phyloP scores from a whole-genome alignment of 352 stramenopile species.

The Halophytophthora polymorphica region DNA sequence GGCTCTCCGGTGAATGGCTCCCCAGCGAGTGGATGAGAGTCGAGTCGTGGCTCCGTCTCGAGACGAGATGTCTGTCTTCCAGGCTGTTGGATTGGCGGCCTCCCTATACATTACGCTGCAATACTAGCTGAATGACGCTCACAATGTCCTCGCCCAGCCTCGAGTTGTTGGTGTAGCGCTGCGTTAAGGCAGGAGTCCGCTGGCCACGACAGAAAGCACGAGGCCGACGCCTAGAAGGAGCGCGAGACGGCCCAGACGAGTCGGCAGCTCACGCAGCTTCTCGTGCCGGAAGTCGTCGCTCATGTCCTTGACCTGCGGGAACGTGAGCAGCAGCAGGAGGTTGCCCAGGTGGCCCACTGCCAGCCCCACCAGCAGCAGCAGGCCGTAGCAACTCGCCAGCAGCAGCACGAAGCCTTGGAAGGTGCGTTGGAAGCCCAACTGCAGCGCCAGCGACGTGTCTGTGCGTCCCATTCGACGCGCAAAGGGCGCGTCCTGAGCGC shows the following conservation, averaged over 20 bases:
- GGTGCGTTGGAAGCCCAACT: conserved; percentile 51
- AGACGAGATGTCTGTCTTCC: background rate
- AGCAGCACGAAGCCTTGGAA: conserved; percentile 69
- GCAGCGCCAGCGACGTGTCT: conserved; percentile 48
- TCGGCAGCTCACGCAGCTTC: conserved; percentile 50
- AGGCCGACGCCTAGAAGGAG: conserved; percentile 44
- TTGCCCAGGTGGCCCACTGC: conserved; percentile 64
- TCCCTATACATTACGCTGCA: conserved; percentile 2
- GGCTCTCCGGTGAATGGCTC: conserved; percentile 10
- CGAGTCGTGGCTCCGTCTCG: background rate
- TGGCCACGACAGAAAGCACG: conserved; percentile 52
- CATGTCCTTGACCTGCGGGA: conserved; percentile 62
- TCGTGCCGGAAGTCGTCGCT: conserved; percentile 71
- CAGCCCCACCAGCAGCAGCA: conserved; percentile 47
- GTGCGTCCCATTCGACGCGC: conserved; percentile 45
- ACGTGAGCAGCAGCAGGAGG: conserved; percentile 52
- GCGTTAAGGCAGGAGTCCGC: conserved; percentile 32
- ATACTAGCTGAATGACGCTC: conserved; percentile 10
- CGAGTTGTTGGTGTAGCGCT: no score
- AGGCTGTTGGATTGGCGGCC: no score
- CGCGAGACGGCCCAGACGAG: conserved; percentile 46
- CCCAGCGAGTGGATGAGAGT: background rate
- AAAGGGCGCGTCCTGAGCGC: conserved; percentile 71
- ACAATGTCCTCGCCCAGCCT: no score
- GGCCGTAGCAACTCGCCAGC: conserved; percentile 52